Percentiles rank a stretch among this genome's conserved stretches.
phyloP scores from a whole-genome alignment of 345 rosid species.

The Citropsis articulata region DNA sequence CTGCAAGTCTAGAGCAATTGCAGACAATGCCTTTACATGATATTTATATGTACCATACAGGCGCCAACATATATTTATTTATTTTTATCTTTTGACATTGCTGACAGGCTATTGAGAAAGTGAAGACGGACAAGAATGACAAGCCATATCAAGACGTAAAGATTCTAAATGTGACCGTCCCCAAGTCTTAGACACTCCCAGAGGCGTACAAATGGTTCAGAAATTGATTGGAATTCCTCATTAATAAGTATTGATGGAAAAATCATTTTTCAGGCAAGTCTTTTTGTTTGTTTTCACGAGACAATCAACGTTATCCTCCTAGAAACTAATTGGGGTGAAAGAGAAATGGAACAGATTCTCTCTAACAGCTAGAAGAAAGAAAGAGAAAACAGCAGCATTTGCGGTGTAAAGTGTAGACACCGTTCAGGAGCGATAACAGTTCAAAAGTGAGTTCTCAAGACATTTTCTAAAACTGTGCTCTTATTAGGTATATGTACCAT shows the following conservation, averaged over 20 bases:
- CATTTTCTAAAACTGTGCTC: background rate
- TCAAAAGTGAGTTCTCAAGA: background rate
- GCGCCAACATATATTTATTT: background rate
- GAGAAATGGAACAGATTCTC: background rate
- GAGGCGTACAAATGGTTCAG: background rate
- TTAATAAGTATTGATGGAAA: background rate
- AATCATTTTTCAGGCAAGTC: background rate
- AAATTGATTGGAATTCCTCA: background rate
- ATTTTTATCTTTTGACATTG: background rate
- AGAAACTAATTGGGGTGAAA: background rate
- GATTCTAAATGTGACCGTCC: constrained; percentile 79
- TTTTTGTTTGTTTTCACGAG: background rate
- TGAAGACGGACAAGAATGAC: constrained; percentile 86
- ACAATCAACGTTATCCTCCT: background rate
- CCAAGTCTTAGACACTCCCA: constrained; percentile 48
- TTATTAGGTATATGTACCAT: background rate
- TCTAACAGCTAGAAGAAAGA: background rate
- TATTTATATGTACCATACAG: too few relatives aligned
- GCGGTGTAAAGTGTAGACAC: background rate
- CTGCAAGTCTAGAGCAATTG: background rate
- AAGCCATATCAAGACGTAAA: constrained; percentile 89
- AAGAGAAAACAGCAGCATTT: background rate
- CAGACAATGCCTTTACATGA: background rate
- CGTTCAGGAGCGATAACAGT: background rate
- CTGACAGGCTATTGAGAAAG: constrained; percentile 85